Base-by-base conservation (phyloP, 345 rosid genomes). In the Syzygium grande region DNA sequence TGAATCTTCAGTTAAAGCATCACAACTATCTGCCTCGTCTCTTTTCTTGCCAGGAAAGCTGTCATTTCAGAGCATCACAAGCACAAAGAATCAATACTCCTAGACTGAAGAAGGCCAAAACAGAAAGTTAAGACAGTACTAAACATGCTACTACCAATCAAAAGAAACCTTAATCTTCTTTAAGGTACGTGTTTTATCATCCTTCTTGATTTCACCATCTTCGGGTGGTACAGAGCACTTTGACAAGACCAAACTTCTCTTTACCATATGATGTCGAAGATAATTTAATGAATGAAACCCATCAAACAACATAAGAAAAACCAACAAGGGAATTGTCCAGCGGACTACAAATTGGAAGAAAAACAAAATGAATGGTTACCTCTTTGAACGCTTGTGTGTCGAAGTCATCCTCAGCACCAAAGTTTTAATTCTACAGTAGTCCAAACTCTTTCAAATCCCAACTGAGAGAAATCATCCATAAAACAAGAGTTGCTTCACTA, bases 321-420 rank as follows among this genome's bases (percentile, higher is more conserved):
- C 12, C 80, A 17, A 25, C 13, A 34, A 30, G 2, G 80, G 46
- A 34, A 73, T 73, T 17, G 80, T 9, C 80, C 80, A 73, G 9
- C 49, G 43, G 80, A 87, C 94, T 6, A 97, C 96, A 94, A 95
- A 77, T 78, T 27, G 85, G 83, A 61, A 25, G 55, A 11, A 43
- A 52, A 84, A 90, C 68, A 87, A 85, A 52, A 86, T 19, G 25
- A 84, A 55, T 22, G 29, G 38, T 86, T 90, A 96, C 99, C 99
- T 97, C 91, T 95, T 94, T 90, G 98, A 95, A 90, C 98, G 97
- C 91, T 93, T 93, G 94, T 95, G 97, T 56, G 56, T 84, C 29
- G 92, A 78, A 84, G 89, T 91, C 93, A 92, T 85, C 90, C 92
- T 94, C 91, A 89, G 79, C 80, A 93, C 97, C 91, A 93, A 83